Percentiles rank a stretch among this genome's conserved stretches.
Conservation (phyloP, 1,284 basidiomycete genomes). For the Cystobasidium slooffiae region DNA sequence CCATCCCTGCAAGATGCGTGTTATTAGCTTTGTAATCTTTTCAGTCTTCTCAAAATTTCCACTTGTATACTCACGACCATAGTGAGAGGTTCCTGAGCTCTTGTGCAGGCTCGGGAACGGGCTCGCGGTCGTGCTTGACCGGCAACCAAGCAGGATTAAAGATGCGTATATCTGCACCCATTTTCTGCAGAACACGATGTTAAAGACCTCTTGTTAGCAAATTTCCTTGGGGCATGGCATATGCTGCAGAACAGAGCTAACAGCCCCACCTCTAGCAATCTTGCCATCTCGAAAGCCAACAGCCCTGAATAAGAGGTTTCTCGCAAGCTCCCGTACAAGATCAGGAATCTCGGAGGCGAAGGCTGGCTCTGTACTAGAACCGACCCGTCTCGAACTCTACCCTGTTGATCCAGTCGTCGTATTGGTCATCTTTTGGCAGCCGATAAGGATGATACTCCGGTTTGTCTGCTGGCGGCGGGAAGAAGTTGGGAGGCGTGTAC, state of each 20-base stretch:
- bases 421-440: no score
- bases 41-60: no score
- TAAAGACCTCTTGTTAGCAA: no score
- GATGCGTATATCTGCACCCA: slow-evolving; percentile 57
- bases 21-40: no score
- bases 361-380: not conserved
- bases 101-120: slow-evolving; percentile 53
- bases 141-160: slow-evolving; percentile 56
- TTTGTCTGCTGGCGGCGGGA: no score
- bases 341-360: not conserved
- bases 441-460: no score
- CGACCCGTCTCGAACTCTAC: not conserved
- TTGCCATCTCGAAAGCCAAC: not conserved
- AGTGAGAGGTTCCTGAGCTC: slow-evolving; percentile 54
- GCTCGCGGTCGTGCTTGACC: slow-evolving; percentile 56
- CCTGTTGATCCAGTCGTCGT: not conserved
- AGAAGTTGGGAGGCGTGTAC: no score
- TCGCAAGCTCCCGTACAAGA: not conserved
- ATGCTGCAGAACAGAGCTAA: no score
- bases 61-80: slow-evolving; percentile 52
- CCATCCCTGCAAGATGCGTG: slow-evolving; percentile 54
- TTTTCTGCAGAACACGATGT: slow-evolving; percentile 31
- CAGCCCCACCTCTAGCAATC: not conserved
- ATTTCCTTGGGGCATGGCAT: no score
- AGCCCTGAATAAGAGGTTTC: not conserved